A percentile compares a stretch with the other conserved stretches of the same genome.
Evolutionary conservation across 495 filamentous ascomycete species (phyloP).

Genomic region (Mycothermus thermophilus): DNA sequence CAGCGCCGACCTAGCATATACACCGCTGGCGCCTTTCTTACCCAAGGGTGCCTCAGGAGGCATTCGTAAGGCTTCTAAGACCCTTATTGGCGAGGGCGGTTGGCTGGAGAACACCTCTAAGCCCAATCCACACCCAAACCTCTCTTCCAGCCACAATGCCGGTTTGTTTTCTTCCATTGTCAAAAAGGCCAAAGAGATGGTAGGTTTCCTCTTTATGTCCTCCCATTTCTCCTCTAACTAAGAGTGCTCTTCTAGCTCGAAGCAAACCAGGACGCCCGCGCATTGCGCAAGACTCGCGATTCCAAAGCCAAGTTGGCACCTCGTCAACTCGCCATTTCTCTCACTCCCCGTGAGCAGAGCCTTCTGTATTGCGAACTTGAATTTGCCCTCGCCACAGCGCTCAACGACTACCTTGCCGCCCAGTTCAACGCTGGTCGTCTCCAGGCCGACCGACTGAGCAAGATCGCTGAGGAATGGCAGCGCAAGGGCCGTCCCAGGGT

Average conservation of each 20-base stretch:
- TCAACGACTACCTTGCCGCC: conserved; percentile 26
- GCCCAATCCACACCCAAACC: conserved; percentile 4
- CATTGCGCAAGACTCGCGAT: conserved; percentile 15
- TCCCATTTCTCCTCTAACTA: conserved; percentile 2
- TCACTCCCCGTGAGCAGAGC: conserved; percentile 31
- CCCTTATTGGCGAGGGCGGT: conserved; percentile 31
- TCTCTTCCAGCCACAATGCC: conserved; percentile 11
- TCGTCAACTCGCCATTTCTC: conserved; percentile 21
- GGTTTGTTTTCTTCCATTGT: conserved; percentile 25
- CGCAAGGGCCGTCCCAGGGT: conserved; percentile 30
- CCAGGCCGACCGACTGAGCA: conserved; percentile 19
- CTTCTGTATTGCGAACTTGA: conserved; percentile 35
- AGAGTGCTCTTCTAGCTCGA: conserved; percentile 12
- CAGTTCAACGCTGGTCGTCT: conserved; percentile 29
- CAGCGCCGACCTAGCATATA: conserved; percentile 6
- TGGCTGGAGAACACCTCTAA: conserved; percentile 32
- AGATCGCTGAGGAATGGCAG: conserved; percentile 25
- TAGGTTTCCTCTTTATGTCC: conserved; percentile 11
- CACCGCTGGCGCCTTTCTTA: conserved; percentile 10
- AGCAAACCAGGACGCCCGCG: conserved; percentile 12
- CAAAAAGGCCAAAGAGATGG: conserved; percentile 31
- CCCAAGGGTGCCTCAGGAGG: neutral
- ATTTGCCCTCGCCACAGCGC: conserved; percentile 19
- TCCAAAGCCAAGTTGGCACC: conserved; percentile 4
- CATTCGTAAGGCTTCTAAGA: conserved; percentile 24